These are phyloP conservation scores for Yamadazyma atlantica DNA, from an alignment of 1,139 yeast genomes.

Conservation along the genomic window DNA sequence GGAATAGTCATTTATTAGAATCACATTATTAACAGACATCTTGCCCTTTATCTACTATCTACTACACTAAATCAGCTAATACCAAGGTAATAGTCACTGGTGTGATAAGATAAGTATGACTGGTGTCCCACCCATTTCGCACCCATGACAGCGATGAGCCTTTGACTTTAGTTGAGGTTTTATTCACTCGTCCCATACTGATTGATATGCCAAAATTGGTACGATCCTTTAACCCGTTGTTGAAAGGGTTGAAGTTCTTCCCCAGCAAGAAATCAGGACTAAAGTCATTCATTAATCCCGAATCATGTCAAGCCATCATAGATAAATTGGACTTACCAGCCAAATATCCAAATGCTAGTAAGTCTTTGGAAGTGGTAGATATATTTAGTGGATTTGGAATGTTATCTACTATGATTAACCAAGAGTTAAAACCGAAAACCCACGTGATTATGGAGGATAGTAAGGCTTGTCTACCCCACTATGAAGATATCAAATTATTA, in stretches of 20 bases:
- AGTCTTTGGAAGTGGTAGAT: constrained; percentile 58
- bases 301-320: constrained; percentile 37
- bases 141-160: neutral
- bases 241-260: constrained; percentile 16
- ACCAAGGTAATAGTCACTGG: too few species aligned
- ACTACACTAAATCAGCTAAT: too few species aligned
- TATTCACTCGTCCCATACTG: too few species aligned
- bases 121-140: neutral
- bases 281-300: constrained; percentile 22
- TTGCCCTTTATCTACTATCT: too few species aligned
- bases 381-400: constrained; percentile 59
- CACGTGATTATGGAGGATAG: constrained; percentile 61
- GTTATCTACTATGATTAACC: constrained; percentile 54
- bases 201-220: constrained; percentile 1
- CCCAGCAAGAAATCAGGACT: constrained; percentile 17
- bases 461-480: constrained; percentile 32
- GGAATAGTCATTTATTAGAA: constrained; percentile 22
- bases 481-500: constrained; percentile 24
- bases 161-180: neutral
- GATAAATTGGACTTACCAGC: constrained; percentile 40
- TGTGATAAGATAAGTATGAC: too few species aligned
- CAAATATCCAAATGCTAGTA: constrained; percentile 40
- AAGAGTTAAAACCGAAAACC: constrained; percentile 54
- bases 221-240: constrained; percentile 33
- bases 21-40: constrained; percentile 36